Evolutionary conservation across 2,329 filamentous ascomycete genomes (phyloP), one percentile per base, ranked within the genome.

Genomic region (Talaromyces albobiverticillius): DNA sequence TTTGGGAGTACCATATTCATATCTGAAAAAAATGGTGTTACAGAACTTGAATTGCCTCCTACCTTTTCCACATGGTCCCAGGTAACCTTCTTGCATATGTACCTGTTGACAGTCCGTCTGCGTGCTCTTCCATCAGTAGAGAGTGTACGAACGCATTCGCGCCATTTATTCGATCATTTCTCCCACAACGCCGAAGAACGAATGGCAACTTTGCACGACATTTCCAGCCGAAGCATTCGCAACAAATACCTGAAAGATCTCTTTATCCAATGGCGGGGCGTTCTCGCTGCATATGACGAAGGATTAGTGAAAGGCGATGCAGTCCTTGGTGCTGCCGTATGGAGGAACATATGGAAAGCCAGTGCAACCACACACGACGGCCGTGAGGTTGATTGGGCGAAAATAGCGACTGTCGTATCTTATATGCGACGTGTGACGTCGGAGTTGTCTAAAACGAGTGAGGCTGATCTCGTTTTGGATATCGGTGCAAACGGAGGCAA

Each of bases 21-120:
- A 31, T 32, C 4, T 25, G 23, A 11, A 26, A n/a, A n/a, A n/a
- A n/a, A n/a, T n/a, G n/a, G n/a, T 23, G 1, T 41, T 52, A 13
- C 64, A 95, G 90, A 86, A 49, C 83, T 96, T 59, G 83, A 83
- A 23, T 83, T 99, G 16, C 80, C 82, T 29, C 89, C 91, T 1
- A 97, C 91, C 0, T 99, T 99, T 73, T 92, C 87, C 68, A 93
- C 89, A 54, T 99, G 94, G 94, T 89, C 91, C 18, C 92, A 97
- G 73, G 87, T 97, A 42, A 94, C 92, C 32, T 95, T 96, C 80
- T 82, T 99, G 55, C 93, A 99, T 78, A 88, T 99, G 82, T 97
- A 96, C 78, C 82, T 96, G 55, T 74, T 97, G 56, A 88, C 89
- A 53, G 88, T 89, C 45, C 88, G 92, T 54, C 78, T 96, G 63